phyloP scores from a whole-genome alignment of 225 moss, liverwort and hornwort species.

The Climacium dendroides region DNA sequence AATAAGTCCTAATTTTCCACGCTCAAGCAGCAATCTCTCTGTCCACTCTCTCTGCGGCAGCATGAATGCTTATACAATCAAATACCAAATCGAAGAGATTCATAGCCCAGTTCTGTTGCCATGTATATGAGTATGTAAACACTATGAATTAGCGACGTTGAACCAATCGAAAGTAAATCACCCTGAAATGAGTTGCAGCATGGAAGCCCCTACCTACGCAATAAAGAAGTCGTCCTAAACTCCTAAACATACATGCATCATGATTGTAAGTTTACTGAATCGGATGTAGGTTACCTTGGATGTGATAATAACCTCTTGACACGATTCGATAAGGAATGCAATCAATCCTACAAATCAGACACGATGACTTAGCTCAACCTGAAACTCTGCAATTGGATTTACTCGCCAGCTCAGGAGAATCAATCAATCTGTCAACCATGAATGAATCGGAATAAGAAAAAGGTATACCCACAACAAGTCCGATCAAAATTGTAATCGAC shows the following conservation, averaged over 20 bases:
- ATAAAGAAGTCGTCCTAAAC: background rate
- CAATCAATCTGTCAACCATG: background rate
- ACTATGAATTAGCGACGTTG: background rate
- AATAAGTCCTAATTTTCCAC: constrained; percentile 12
- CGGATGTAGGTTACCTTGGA: constrained; percentile 5
- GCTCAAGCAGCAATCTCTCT: constrained; percentile 21
- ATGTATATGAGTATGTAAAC: background rate
- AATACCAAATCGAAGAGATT: background rate
- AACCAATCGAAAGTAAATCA: background rate
- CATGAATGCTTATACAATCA: background rate
- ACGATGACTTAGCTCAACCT: background rate
- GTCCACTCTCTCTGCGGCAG: constrained; percentile 41
- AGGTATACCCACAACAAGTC: constrained; percentile 44
- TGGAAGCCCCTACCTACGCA: background rate
- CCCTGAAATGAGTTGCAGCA: background rate
- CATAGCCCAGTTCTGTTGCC: background rate
- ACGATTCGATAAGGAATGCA: constrained; percentile 26
- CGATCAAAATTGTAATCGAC: constrained; percentile 49
- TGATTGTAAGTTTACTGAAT: background rate
- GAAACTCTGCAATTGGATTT: background rate
- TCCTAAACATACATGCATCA: background rate
- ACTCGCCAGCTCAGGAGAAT: background rate
- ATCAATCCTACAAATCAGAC: constrained; percentile 14
- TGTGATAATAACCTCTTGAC: constrained; percentile 26
- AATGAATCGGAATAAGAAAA: background rate